These are phyloP conservation scores for Pseudogymnoascus sp. DNA, from an alignment of 2,329 filamentous ascomycete genomes.

Conservation along the genomic window DNA sequence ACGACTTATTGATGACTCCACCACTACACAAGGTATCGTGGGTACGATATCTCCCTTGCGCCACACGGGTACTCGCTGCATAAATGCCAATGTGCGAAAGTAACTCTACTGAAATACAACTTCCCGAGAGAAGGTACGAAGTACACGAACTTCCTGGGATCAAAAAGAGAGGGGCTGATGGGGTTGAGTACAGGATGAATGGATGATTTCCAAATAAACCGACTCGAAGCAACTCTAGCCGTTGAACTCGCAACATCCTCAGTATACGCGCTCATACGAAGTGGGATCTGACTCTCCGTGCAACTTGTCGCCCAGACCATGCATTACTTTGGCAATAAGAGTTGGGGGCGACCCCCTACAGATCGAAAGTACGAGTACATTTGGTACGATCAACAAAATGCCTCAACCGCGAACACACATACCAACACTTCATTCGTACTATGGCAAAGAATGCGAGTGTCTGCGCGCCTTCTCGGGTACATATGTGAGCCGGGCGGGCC, in stretches of 20 bases:
- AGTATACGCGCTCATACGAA: not conserved
- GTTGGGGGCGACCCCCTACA: conserved; percentile 4
- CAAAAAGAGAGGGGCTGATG: conserved; percentile 3
- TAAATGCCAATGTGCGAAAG: not conserved
- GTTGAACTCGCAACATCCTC: not conserved
- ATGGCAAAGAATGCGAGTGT: conserved; percentile 1
- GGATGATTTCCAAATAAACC: not conserved
- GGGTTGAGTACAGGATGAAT: not conserved
- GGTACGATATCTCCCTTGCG: not conserved
- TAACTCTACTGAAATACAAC: not conserved
- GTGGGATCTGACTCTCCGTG: not conserved
- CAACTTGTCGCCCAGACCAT: not conserved
- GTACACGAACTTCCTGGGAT: conserved; percentile 3
- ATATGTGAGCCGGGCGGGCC: not conserved
- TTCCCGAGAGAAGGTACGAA: not conserved
- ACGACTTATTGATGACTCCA: conserved; percentile 3
- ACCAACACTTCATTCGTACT: not conserved
- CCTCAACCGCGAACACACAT: not conserved
- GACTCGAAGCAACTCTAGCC: not conserved
- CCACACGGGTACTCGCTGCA: not conserved
- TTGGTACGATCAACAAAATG: not conserved
- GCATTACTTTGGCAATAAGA: conserved; percentile 5
- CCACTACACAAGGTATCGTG: no score
- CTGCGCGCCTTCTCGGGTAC: conserved; percentile 1
- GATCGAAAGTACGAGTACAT: not conserved